A percentile compares a stretch with the other conserved stretches of the same genome.
Evolutionary conservation across 2,329 filamentous ascomycete species (phyloP).

Genomic region (Sarocladiaceae sp.): DNA sequence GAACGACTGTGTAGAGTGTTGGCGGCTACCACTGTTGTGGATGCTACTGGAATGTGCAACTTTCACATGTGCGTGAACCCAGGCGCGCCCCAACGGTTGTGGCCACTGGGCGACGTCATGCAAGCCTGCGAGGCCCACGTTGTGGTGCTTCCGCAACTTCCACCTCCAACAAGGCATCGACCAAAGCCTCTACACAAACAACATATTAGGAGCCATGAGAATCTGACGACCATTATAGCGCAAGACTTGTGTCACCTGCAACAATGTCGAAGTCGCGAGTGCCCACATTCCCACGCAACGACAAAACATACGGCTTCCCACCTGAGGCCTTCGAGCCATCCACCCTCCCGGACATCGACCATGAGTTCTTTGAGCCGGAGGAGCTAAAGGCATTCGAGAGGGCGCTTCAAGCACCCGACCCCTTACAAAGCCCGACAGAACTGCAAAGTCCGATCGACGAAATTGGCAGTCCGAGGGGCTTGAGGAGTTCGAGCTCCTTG

Average conservation of each 20-base stretch:
- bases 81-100: conserved; percentile 6
- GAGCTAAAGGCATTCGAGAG: conserved; percentile 76
- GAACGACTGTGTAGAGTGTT: no score
- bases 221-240: not conserved
- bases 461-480: conserved; percentile 32
- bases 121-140: conserved; percentile 3
- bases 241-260: not conserved
- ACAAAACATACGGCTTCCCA: conserved; percentile 50
- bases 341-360: conserved; percentile 72
- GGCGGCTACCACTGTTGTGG: not conserved
- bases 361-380: conserved; percentile 68
- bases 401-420: conserved; percentile 78
- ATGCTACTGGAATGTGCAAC: not conserved
- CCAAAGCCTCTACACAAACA: not conserved
- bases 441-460: conserved; percentile 59
- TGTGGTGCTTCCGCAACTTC: not conserved
- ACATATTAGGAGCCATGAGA: not conserved
- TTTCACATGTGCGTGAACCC: not conserved
- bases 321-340: conserved; percentile 63
- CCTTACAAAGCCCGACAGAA: conserved; percentile 68
- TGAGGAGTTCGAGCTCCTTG: conserved; percentile 33
- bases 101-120: conserved; percentile 9
- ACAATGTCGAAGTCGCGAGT: conserved; percentile 15
- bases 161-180: not conserved
- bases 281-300: conserved; percentile 21